phyloP scores from a whole-genome alignment of 169 alveolate species.

The Plasmodium coatneyi region DNA sequence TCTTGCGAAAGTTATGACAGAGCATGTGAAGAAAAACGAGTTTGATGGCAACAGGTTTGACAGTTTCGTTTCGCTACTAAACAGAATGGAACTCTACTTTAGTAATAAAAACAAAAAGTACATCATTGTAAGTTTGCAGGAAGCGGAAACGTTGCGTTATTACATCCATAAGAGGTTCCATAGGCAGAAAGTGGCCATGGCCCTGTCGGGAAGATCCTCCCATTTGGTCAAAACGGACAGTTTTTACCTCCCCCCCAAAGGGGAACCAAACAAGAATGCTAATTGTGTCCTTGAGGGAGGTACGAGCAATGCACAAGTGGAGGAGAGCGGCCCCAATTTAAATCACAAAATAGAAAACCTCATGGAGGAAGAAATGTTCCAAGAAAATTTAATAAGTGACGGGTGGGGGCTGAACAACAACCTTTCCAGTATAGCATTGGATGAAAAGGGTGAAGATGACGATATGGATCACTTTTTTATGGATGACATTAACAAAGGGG shows the following conservation, averaged over 20 bases:
- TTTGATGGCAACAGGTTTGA: background rate
- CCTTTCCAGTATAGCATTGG: slow-evolving; percentile 10
- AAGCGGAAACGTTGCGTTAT: slow-evolving; percentile 75
- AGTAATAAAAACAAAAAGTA: slow-evolving; percentile 67
- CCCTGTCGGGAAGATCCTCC: background rate
- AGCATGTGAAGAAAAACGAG: slow-evolving; percentile 40
- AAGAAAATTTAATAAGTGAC: slow-evolving; percentile 5
- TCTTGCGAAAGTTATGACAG: slow-evolving; percentile 28
- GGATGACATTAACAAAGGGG: background rate
- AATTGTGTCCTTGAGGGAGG: background rate
- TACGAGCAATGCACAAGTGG: background rate
- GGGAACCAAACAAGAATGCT: background rate
- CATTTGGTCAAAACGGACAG: background rate
- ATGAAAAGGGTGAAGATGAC: background rate
- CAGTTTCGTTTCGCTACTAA: slow-evolving; percentile 24
- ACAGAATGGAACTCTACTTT: slow-evolving; percentile 58
- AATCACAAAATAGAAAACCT: background rate
- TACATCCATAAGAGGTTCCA: slow-evolving; percentile 34
- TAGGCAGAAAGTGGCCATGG: slow-evolving; percentile 8
- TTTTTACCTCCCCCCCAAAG: background rate
- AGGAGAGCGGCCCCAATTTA: background rate
- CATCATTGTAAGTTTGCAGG: slow-evolving; percentile 66
- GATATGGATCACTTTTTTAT: background rate
- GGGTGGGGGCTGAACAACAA: slow-evolving; percentile 49
- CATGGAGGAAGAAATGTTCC: slow-evolving; percentile 34